Evolutionary conservation across 352 stramenopile genomes (phyloP).

Genomic region (Elongisporangium prolatum): DNA sequence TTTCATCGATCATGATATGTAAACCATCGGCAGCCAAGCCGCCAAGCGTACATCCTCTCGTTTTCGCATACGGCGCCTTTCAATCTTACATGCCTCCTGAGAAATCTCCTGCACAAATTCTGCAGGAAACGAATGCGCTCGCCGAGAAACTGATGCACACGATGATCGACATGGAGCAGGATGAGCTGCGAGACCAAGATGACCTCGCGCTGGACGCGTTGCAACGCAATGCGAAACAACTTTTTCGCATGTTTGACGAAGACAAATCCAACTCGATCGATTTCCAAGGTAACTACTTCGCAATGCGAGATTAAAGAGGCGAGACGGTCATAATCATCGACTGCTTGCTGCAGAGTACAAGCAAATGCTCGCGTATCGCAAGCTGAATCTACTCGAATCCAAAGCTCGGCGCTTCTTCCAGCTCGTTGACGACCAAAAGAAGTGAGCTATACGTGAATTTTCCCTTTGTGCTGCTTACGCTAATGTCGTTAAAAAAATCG

Average conservation of each 20-base stretch:
- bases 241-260: slow-evolving; percentile 71
- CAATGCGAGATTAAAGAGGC: neutral
- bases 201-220: slow-evolving; percentile 39
- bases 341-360: slow-evolving; percentile 51
- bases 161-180: slow-evolving; percentile 45
- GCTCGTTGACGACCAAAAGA: slow-evolving; percentile 68
- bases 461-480: neutral
- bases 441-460: slow-evolving; percentile 24
- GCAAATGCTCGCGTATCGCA: slow-evolving; percentile 67
- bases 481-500: no score
- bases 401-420: slow-evolving; percentile 69
- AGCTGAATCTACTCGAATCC: slow-evolving; percentile 59
- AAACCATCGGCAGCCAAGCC: slow-evolving; percentile 59
- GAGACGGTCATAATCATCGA: no score
- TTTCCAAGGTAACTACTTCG: slow-evolving; percentile 48
- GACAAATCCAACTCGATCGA: slow-evolving; percentile 77
- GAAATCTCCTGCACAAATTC: slow-evolving; percentile 41
- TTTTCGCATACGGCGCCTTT: slow-evolving; percentile 57
- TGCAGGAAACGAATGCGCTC: slow-evolving; percentile 42
- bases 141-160: slow-evolving; percentile 35
- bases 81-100: slow-evolving; percentile 45
- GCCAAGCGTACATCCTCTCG: slow-evolving; percentile 32
- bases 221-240: slow-evolving; percentile 43
- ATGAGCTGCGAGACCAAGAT: slow-evolving; percentile 22
- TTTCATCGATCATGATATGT: slow-evolving; percentile 43